These are phyloP conservation scores for Aspergillus cavernicola DNA, from an alignment of 495 filamentous ascomycete species.

Conservation along the genomic window DNA sequence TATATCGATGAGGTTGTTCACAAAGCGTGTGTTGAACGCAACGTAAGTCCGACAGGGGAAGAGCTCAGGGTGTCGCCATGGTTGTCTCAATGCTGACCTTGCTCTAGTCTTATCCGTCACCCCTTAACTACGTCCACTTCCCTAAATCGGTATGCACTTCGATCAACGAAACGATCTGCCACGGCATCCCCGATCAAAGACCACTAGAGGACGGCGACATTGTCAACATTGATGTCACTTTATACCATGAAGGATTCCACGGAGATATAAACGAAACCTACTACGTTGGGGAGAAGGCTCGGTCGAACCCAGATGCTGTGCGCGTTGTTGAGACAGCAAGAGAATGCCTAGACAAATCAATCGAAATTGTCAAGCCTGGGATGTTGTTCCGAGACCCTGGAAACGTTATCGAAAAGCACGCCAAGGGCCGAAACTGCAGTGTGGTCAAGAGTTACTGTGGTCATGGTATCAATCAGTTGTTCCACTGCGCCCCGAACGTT, in stretches of 20 bases:
- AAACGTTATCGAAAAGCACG: conserved; percentile 79
- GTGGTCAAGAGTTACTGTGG: conserved; percentile 89
- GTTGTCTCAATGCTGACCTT: background rate
- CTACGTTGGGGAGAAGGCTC: conserved; percentile 76
- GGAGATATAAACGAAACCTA: conserved; percentile 92
- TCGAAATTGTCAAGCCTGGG: conserved; percentile 81
- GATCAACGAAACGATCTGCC: conserved; percentile 93
- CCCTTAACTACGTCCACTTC: conserved; percentile 93
- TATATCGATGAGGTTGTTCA: conserved; percentile 95
- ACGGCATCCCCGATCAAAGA: conserved; percentile 83
- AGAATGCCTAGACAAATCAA: conserved; percentile 78
- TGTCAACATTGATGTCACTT: conserved; percentile 81
- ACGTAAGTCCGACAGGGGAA: conserved; percentile 56
- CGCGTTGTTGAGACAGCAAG: conserved; percentile 81
- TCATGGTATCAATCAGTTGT: conserved; percentile 80
- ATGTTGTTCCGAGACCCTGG: conserved; percentile 82
- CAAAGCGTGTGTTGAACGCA: conserved; percentile 87
- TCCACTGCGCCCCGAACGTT: conserved; percentile 80
- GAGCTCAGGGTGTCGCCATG: background rate
- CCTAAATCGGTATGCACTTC: conserved; percentile 98
- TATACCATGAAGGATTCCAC: conserved; percentile 86
- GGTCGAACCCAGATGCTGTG: conserved; percentile 70
- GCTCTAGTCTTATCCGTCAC: conserved; percentile 85
- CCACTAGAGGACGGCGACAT: conserved; percentile 81
- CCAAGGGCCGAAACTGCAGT: conserved; percentile 72